Evolutionary conservation across 1,284 basidiomycete species (phyloP), one percentile per base, ranked within the genome.

Genomic region (Mycena citricolor): DNA sequence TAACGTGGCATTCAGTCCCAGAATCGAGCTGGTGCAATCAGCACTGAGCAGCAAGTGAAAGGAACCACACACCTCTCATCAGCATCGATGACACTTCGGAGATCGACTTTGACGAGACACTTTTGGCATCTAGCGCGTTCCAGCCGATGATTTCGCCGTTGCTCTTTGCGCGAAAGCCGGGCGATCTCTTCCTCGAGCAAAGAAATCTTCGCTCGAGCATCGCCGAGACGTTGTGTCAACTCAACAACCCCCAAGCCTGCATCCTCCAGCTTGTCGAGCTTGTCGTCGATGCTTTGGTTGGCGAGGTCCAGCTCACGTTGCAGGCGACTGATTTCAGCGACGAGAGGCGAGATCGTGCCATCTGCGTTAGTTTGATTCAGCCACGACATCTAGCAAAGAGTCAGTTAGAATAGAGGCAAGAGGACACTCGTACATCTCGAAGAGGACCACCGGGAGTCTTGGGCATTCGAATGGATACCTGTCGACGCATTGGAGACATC

Each of bases 261-360:
- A 45, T 88, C 80, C 57, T 88, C 85, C 5, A 93, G 79, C 46
- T 83, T 81, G 59, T 88, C 86, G 8, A 93, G 71, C 61, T 91
- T 91, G 56, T 89, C 81, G 55, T 93, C 90, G 37, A 93, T 86
- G 55, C 77, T 85, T 31, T 86, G 79, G 61, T 92, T 91, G 4
- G 88, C 89, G 2, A 61, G 69, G 49, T 86, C 81, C 14, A 93
- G 78, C 52, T 90, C 81, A 11, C 68, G 67, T 53, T 89, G 84
- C 38, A 89, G 63, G 20, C 82, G 76, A 29, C 66, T 69, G 38
- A 89, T 83, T 60, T 89, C 83, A 7, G 71, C 64, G 16, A 87
- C 53, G 19, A 88, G 63, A 30, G 81, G 82, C 12, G 79, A 68
- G 2, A 74, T 61, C 7, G 72, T 67, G 3, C 72, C 66, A 49